Conservation (phyloP, 257 asterid genomes). For the Solanum sejunctum region DNA sequence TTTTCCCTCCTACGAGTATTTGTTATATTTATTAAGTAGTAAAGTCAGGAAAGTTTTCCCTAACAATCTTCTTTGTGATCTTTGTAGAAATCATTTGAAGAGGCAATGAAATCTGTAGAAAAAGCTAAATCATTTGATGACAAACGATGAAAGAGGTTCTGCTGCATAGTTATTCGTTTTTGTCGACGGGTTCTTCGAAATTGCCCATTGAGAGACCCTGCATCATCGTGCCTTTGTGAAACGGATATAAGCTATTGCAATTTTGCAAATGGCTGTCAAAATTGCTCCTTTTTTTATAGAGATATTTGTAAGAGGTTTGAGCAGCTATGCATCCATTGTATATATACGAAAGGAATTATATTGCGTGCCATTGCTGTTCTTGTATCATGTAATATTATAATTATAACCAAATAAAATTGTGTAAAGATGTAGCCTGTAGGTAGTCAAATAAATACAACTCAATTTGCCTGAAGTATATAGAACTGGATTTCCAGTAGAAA, state of each 20-base stretch:
- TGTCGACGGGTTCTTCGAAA: not conserved
- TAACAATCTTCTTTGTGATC: not conserved
- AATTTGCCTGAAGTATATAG: not conserved
- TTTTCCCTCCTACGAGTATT: not conserved
- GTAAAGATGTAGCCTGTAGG: not conserved
- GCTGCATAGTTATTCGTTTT: not conserved
- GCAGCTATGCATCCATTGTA: not conserved
- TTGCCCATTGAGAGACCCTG: not conserved
- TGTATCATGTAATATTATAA: not conserved
- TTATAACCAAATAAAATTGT: not conserved
- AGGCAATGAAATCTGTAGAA: conserved; percentile 55
- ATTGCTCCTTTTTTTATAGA: not conserved
- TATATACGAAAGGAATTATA: not conserved
- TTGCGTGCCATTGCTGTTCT: not conserved
- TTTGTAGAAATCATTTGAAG: conserved; percentile 68
- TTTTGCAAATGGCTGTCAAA: not conserved
- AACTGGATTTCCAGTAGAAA: not conserved
- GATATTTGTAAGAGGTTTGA: not conserved
- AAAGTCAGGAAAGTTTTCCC: not conserved
- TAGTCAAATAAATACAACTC: not conserved
- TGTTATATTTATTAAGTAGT: not conserved
- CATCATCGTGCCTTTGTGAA: not conserved
- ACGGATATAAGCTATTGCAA: not conserved
- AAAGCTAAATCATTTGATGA: conserved; percentile 49
- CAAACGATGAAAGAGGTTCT: not conserved